Percentiles rank a stretch among this genome's conserved stretches.
phyloP scores from a whole-genome alignment of 352 stramenopile genomes.

The Pythium coloratum region DNA sequence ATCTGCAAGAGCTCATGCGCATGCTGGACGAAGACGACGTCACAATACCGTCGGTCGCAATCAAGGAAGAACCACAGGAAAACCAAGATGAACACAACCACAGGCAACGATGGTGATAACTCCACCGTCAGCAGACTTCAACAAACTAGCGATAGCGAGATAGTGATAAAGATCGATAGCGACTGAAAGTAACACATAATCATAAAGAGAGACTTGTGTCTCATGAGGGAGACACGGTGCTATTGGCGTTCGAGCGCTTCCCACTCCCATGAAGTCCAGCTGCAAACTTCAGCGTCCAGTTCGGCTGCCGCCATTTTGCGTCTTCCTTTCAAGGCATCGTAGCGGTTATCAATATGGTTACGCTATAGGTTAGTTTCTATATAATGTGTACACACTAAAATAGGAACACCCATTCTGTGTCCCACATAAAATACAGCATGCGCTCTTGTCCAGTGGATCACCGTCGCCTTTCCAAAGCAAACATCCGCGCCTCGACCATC shows the following conservation, averaged over 20 bases:
- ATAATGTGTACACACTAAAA: no score
- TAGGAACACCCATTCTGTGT: no score
- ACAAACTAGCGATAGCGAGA: neutral
- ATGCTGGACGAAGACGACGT: conserved; percentile 15
- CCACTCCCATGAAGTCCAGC: neutral
- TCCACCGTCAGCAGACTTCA: neutral
- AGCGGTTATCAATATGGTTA: no score
- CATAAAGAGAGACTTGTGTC: neutral
- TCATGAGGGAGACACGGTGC: neutral
- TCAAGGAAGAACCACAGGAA: conserved; percentile 13
- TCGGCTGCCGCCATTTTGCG: neutral
- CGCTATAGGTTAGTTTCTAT: no score
- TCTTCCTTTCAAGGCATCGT: no score
- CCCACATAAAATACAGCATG: no score
- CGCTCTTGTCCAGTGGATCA: no score
- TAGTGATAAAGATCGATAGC: neutral
- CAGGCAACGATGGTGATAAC: neutral
- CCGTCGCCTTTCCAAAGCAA: no score
- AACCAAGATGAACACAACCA: neutral
- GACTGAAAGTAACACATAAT: neutral
- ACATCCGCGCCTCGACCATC: no score
- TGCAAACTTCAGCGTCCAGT: neutral
- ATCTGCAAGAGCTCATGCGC: conserved; percentile 18
- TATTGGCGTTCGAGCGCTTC: neutral
- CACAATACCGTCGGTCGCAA: neutral